Base-by-base conservation (phyloP, 2,329 filamentous ascomycete genomes). In the Aspergillus pseudoglaucus region DNA sequence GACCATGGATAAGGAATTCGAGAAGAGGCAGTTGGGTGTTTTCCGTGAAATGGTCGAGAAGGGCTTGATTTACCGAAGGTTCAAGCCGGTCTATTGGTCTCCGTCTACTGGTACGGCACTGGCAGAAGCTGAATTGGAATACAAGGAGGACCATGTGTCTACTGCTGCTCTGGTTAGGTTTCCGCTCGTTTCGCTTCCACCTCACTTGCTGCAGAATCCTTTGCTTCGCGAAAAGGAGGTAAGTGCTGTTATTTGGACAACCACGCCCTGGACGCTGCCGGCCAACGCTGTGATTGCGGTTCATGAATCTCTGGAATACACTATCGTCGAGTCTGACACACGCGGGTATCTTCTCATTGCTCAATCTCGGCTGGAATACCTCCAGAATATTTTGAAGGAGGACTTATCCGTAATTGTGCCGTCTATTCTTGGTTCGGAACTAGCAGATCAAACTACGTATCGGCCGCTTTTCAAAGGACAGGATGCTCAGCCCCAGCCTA, bases 241-340 rank as follows among this genome's bases (percentile, higher is more conserved):
- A 9, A 85, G 79, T 64, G 88, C 87, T n/a, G 78, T 93, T n/a
- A 88, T 97, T 45, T 98, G 93, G 93, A 98, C 93, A 2, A 98
- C 93, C 0, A 98, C 93, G 0, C 93, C 93, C 0, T 98, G 93
- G 93, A 98, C 93, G 0, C 74, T 98, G 4, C 91, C 93, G 0
- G 90, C 91, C 2, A 98, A 98, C 65, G 83, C 82, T 62, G 90
- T 88, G 0, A 90, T 98, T 64, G 90, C 89, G 2, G 78, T 97
- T 32, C 83, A 89, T 58, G 73, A 80, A 6, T 82, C 87, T 35
- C 70, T 97, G 51, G 74, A 82, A 39, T 98, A 97, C 64, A 75
- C 76, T 3, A 68, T 95, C 17, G 72, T 94, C 33, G 72, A 76
- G 47, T 73, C 79, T 1, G 73, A 74, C 0, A 65, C 65, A 0